Conservation (phyloP, 2,329 filamentous ascomycete genomes). For the Ciborinia camelliae region DNA sequence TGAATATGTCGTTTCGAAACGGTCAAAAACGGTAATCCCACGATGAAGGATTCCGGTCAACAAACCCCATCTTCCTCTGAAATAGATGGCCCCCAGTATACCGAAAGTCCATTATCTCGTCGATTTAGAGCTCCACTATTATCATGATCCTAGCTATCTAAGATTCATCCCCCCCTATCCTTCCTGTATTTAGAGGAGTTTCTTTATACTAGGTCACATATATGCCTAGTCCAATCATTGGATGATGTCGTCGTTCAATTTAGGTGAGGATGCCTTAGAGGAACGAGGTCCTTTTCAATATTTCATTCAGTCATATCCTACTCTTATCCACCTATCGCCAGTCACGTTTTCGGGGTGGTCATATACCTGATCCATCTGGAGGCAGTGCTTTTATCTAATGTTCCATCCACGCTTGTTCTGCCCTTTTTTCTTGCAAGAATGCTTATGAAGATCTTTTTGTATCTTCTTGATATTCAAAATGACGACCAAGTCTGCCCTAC, state of each 20-base stretch:
- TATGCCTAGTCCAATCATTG: conserved; percentile 23
- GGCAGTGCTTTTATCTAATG: conserved; percentile 30
- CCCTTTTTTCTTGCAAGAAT: background rate
- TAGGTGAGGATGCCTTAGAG: conserved; percentile 28
- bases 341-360: conserved; percentile 30
- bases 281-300: background rate
- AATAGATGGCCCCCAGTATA: conserved; percentile 9
- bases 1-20: background rate
- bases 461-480: conserved; percentile 8
- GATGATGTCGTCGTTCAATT: conserved; percentile 17
- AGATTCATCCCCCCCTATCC: background rate
- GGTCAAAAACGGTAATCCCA: conserved; percentile 4
- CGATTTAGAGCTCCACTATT: conserved; percentile 9
- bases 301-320: conserved; percentile 19
- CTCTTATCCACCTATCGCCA: conserved; percentile 19
- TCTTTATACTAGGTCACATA: conserved; percentile 23
- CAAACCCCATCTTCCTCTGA: background rate
- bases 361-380: conserved; percentile 28
- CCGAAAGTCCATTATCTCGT: conserved; percentile 6
- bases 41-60: conserved; percentile 10
- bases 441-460: conserved; percentile 24
- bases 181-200: conserved; percentile 10
- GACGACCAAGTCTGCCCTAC: background rate
- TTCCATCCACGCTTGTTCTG: conserved; percentile 15
- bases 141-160: conserved; percentile 13